Percentiles rank a stretch among this genome's conserved stretches.
phyloP scores from a whole-genome alignment of 805 yeast genomes.

The Metschnikowia shivogae region DNA sequence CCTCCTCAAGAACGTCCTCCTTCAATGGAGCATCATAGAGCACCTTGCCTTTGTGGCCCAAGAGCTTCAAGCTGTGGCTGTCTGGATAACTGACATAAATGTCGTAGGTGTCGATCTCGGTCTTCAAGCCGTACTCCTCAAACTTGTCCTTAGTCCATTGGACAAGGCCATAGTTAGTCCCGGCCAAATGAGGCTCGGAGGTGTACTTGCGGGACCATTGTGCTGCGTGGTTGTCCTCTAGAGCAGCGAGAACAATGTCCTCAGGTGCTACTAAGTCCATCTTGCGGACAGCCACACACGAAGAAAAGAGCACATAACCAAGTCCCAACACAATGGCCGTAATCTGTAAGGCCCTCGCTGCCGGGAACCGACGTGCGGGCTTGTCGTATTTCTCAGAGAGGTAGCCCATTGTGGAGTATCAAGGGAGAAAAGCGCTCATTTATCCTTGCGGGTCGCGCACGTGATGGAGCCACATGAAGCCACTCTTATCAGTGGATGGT shows the following conservation, averaged over 20 bases:
- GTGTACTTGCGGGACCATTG: slow-evolving; percentile 55
- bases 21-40: slow-evolving; percentile 46
- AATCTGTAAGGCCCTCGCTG: background rate
- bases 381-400: too few relatives aligned
- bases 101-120: slow-evolving; percentile 52
- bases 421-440: too few relatives aligned
- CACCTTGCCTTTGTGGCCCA: slow-evolving; percentile 29
- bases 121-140: slow-evolving; percentile 50
- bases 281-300: background rate
- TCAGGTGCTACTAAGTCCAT: slow-evolving; percentile 9
- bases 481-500: too few relatives aligned
- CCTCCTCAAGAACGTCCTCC: slow-evolving; percentile 46
- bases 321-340: background rate
- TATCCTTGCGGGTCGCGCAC: too few relatives aligned
- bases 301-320: background rate
- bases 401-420: too few relatives aligned
- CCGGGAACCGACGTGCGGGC: too few relatives aligned
- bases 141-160: slow-evolving; percentile 59
- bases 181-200: slow-evolving; percentile 48
- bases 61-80: slow-evolving; percentile 42
- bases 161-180: slow-evolving; percentile 41
- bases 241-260: slow-evolving; percentile 23
- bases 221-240: slow-evolving; percentile 39
- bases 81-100: slow-evolving; percentile 52
- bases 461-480: too few relatives aligned